These are phyloP conservation scores for Metschnikowia cubensis DNA, from an alignment of 805 yeast genomes.

Conservation along the genomic window DNA sequence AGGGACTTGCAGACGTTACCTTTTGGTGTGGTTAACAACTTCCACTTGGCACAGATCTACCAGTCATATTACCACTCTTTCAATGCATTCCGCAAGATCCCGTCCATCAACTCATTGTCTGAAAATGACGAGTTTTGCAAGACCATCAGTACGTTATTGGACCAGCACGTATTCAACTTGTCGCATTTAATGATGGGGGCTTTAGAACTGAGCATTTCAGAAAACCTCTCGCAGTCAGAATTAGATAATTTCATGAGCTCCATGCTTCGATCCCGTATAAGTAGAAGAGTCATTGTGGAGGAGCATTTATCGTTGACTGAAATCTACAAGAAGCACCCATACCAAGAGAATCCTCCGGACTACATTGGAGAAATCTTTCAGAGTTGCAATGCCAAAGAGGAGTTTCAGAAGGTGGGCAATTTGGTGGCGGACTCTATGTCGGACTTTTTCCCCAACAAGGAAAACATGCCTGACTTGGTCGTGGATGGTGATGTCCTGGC, in stretches of 20 bases:
- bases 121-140: conserved; percentile 75
- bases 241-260: conserved; percentile 74
- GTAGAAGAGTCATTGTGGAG: conserved; percentile 86
- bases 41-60: conserved; percentile 81
- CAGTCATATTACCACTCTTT: conserved; percentile 86
- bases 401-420: conserved; percentile 52
- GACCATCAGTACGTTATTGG: conserved; percentile 59
- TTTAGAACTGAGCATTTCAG: conserved; percentile 65
- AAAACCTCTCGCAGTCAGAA: conserved; percentile 53
- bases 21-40: conserved; percentile 77
- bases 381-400: conserved; percentile 68
- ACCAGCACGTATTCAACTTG: conserved; percentile 74
- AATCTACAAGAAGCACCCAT: conserved; percentile 49
- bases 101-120: conserved; percentile 60
- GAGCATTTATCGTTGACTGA: conserved; percentile 81
- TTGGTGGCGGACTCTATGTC: conserved; percentile 49
- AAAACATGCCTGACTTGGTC: conserved; percentile 65
- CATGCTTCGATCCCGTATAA: conserved; percentile 78
- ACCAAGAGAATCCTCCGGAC: conserved; percentile 48
- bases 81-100: conserved; percentile 74
- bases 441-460: conserved; percentile 47
- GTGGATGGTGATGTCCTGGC: conserved; percentile 71
- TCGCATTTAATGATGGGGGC: conserved; percentile 95
- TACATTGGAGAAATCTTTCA: conserved; percentile 77
- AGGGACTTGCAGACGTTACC: conserved; percentile 79